Evolutionary conservation across 2,329 filamentous ascomycete species (phyloP).

Genomic region (Bipolaris victoriae): DNA sequence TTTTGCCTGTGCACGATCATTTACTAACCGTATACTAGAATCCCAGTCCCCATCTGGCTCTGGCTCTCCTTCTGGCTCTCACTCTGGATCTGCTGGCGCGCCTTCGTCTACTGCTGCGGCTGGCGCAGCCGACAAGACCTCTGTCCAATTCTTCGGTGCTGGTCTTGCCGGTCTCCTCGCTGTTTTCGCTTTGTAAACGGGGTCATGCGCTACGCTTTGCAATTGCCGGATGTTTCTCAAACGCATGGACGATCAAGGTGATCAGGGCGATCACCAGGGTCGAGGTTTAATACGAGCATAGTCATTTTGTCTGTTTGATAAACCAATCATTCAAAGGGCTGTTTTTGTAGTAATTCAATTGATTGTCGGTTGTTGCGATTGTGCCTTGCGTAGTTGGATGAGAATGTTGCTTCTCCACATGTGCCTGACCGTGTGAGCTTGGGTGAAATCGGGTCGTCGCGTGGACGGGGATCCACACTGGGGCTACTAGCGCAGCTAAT

Average conservation of each 20-base stretch:
- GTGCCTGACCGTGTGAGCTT: background rate
- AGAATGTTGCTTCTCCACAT: slow-evolving; percentile 1
- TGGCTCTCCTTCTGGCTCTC: background rate
- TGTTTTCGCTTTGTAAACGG: slow-evolving; percentile 47
- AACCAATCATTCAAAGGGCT: background rate
- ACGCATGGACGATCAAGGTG: background rate
- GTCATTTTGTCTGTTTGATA: background rate
- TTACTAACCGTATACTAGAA: slow-evolving; percentile 14
- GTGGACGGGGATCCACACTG: slow-evolving; percentile 13
- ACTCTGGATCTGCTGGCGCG: slow-evolving; percentile 27
- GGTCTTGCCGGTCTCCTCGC: slow-evolving; percentile 48
- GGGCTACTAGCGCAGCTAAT: slow-evolving; percentile 17
- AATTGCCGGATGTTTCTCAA: background rate
- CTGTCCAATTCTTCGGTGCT: slow-evolving; percentile 41
- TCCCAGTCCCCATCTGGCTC: background rate
- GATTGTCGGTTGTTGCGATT: background rate
- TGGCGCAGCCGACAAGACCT: slow-evolving; percentile 40
- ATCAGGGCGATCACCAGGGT: background rate
- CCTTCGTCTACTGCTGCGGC: slow-evolving; percentile 40
- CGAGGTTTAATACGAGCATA: background rate
- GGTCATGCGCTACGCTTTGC: background rate
- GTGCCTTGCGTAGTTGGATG: background rate
- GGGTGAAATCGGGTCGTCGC: slow-evolving; percentile 10
- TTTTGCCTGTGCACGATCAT: background rate
- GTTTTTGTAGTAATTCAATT: background rate